These are phyloP conservation scores for Aspergillus kassunensis DNA, from an alignment of 495 filamentous ascomycete genomes.

Conservation along the genomic window DNA sequence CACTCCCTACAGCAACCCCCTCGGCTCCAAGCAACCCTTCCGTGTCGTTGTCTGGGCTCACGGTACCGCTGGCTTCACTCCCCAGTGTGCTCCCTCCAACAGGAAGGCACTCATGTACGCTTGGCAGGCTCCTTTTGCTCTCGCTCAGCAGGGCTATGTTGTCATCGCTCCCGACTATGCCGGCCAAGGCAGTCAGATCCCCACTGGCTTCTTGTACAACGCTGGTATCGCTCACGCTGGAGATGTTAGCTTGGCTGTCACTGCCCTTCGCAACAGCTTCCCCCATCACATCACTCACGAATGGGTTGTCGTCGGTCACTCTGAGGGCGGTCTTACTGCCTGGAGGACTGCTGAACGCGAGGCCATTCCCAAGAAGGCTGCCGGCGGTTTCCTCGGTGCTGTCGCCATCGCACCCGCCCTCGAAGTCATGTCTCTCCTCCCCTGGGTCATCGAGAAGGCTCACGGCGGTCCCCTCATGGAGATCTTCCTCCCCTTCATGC, in stretches of 20 bases:
- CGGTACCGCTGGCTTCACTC: slow-evolving; percentile 3
- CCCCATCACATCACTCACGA: background rate
- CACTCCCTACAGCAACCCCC: background rate
- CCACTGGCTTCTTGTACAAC: slow-evolving; percentile 1
- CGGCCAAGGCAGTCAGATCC: slow-evolving; percentile 1
- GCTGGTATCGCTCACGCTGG: background rate
- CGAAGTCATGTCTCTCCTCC: slow-evolving; percentile 3
- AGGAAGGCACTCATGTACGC: background rate
- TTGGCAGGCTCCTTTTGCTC: background rate
- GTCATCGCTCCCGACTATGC: slow-evolving; percentile 13
- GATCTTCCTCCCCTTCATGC: slow-evolving; percentile 6
- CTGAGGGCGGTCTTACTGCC: slow-evolving; percentile 6
- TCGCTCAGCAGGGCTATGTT: slow-evolving; percentile 7
- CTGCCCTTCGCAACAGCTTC: background rate
- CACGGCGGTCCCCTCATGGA: slow-evolving; percentile 3
- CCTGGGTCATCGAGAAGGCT: background rate
- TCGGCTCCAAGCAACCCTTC: background rate
- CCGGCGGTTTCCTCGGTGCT: slow-evolving; percentile 11
- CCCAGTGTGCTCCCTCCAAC: slow-evolving; percentile 9
- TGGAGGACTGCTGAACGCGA: slow-evolving; percentile 5
- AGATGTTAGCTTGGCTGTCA: slow-evolving; percentile 4
- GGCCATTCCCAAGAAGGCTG: background rate
- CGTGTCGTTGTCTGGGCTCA: slow-evolving; percentile 8
- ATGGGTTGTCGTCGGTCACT: slow-evolving; percentile 8
- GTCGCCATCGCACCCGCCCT: slow-evolving; percentile 9